Conservation (phyloP, 2,329 filamentous ascomycete species). For the Epichloe gansuensis region DNA sequence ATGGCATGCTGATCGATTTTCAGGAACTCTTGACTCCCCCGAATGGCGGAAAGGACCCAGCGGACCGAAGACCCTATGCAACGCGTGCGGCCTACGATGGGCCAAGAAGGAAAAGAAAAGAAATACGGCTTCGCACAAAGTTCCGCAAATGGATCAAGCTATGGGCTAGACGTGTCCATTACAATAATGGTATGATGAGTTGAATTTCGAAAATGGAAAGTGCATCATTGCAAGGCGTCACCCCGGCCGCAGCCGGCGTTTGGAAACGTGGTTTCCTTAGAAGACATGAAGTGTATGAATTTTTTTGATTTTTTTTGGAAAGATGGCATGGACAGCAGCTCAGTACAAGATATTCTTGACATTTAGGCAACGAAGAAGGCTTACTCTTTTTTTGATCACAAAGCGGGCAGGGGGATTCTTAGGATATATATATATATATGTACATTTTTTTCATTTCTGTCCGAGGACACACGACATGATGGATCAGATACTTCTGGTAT, state of each 20-base stretch:
- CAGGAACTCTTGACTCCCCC: constrained; percentile 79
- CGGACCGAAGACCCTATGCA: constrained; percentile 89
- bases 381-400: too few species aligned
- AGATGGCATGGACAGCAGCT: too few species aligned
- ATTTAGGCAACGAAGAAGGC: too few species aligned
- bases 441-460: too few species aligned
- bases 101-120: constrained; percentile 73
- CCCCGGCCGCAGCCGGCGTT: neutral
- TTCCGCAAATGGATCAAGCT: constrained; percentile 12
- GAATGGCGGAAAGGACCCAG: constrained; percentile 93
- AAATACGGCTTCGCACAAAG: constrained; percentile 12
- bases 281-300: neutral
- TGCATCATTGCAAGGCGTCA: neutral
- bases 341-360: too few species aligned
- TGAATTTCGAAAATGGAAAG: neutral
- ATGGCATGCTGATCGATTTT: neutral
- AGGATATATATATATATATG: too few species aligned
- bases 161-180: constrained; percentile 8
- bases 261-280: neutral
- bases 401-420: too few species aligned
- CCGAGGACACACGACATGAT: too few species aligned
- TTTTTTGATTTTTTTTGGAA: neutral
- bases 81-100: constrained; percentile 74
- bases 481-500: too few species aligned
- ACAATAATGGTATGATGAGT: neutral